These are phyloP conservation scores for Bruguiera gymnorhiza DNA, from an alignment of 345 rosid genomes.

Conservation along the genomic window DNA sequence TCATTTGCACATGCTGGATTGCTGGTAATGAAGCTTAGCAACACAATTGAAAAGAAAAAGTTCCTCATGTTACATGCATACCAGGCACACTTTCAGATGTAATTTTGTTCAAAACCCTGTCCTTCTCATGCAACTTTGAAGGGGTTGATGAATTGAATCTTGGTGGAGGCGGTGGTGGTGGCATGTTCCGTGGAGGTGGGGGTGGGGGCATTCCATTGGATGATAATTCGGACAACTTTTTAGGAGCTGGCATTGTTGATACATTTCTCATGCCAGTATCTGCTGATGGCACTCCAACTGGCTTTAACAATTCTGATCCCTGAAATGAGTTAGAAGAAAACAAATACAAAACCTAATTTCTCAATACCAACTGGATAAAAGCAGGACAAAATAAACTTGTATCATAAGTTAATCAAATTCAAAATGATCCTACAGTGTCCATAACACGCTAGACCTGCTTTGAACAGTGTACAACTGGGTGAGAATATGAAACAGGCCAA, in stretches of 20 bases:
- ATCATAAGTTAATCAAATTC: neutral
- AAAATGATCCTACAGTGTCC: too few species aligned
- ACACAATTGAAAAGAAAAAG: neutral
- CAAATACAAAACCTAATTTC: conserved; percentile 21
- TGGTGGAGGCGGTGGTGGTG: conserved; percentile 55
- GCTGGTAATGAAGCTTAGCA: too few species aligned
- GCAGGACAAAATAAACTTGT: neutral
- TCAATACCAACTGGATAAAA: conserved; percentile 16
- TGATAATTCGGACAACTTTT: conserved; percentile 33
- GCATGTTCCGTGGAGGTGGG: conserved; percentile 45
- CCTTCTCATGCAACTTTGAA: conserved; percentile 26
- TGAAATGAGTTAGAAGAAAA: conserved; percentile 34
- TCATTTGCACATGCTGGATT: neutral
- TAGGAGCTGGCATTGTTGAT: conserved; percentile 49
- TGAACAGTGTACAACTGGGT: too few species aligned
- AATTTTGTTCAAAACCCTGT: conserved; percentile 18
- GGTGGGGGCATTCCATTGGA: conserved; percentile 37
- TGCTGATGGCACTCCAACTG: conserved; percentile 25
- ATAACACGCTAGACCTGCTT: too few species aligned
- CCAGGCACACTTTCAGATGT: conserved; percentile 53
- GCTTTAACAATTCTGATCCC: conserved; percentile 37
- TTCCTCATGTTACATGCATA: conserved; percentile 19
- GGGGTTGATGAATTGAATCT: conserved; percentile 38
- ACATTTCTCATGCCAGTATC: conserved; percentile 29
- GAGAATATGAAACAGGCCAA: too few species aligned